phyloP scores from a whole-genome alignment of 2,329 filamentous ascomycete species.

The Aspergillus uvarum region DNA sequence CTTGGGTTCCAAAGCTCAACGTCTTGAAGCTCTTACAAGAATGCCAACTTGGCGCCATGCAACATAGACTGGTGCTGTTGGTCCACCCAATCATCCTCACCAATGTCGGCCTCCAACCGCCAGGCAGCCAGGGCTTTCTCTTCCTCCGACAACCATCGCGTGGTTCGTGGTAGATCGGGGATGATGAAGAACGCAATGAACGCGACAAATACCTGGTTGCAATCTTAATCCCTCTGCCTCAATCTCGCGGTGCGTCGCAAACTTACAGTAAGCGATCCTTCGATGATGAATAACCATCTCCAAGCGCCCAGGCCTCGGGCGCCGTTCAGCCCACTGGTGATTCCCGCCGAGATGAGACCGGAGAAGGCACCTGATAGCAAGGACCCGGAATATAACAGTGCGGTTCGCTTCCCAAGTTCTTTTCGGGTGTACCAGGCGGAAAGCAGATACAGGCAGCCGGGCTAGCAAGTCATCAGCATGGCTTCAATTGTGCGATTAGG shows the following conservation, averaged over 20 bases:
- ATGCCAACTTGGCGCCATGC: conserved; percentile 39
- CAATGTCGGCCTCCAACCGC: conserved; percentile 59
- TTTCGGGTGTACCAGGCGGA: conserved; percentile 51
- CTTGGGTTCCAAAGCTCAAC: background rate
- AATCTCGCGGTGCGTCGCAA: conserved; percentile 35
- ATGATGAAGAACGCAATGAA: conserved; percentile 41
- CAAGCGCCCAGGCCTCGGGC: conserved; percentile 40
- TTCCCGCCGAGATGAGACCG: conserved; percentile 47
- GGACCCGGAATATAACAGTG: conserved; percentile 49
- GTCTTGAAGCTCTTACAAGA: background rate
- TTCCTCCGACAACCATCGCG: conserved; percentile 47
- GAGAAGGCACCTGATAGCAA: conserved; percentile 49
- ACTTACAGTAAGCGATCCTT: conserved; percentile 57
- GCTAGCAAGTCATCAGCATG: conserved; percentile 6
- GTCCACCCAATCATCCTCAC: conserved; percentile 54
- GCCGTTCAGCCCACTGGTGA: conserved; percentile 47
- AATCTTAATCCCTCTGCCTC: background rate
- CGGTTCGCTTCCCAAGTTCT: conserved; percentile 47
- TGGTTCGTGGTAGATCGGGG: conserved; percentile 57
- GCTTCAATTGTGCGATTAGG: no score
- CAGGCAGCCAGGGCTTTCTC: conserved; percentile 52
- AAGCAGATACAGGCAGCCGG: conserved; percentile 41
- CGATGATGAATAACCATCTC: conserved; percentile 47
- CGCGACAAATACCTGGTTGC: conserved; percentile 26
- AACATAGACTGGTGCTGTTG: conserved; percentile 50